A percentile compares a stretch with the other conserved stretches of the same genome.
Evolutionary conservation across 2,329 filamentous ascomycete species (phyloP).

Genomic region (Coniochaeta sp.): DNA sequence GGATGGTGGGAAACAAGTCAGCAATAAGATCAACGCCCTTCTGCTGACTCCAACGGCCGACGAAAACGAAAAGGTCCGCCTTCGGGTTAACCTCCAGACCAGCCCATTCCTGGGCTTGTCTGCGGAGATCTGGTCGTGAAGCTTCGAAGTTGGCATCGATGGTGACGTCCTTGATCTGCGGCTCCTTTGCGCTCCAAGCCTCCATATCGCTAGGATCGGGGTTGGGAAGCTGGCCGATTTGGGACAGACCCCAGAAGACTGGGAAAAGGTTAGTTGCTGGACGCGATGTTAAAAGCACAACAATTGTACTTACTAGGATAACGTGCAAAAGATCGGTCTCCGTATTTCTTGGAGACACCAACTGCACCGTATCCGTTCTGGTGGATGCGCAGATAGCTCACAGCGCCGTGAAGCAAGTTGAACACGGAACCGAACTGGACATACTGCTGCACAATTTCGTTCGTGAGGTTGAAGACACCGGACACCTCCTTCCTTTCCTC

Average conservation of each 20-base stretch:
- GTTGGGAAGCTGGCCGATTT: slow-evolving; percentile 54
- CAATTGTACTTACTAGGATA: too few species aligned
- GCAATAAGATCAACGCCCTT: slow-evolving; percentile 62
- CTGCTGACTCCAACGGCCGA: slow-evolving; percentile 61
- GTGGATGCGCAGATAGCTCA: slow-evolving; percentile 2
- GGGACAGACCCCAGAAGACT: slow-evolving; percentile 59
- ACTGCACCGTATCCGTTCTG: slow-evolving; percentile 2
- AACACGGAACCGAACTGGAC: slow-evolving; percentile 42
- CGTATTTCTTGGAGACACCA: slow-evolving; percentile 4
- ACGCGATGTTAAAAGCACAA: too few species aligned
- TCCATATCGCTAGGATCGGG: slow-evolving; percentile 57
- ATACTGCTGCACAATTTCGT: slow-evolving; percentile 48
- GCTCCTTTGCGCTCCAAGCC: slow-evolving; percentile 28
- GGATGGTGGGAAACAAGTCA: slow-evolving; percentile 54
- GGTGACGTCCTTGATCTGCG: slow-evolving; percentile 33
- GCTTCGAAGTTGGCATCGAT: slow-evolving; percentile 48
- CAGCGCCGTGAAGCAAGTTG: not conserved
- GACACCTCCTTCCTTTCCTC: slow-evolving; percentile 56
- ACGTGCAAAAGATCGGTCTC: slow-evolving; percentile 33
- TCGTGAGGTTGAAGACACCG: slow-evolving; percentile 53
- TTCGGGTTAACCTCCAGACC: slow-evolving; percentile 52
- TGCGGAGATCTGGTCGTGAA: slow-evolving; percentile 45
- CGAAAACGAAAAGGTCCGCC: slow-evolving; percentile 59
- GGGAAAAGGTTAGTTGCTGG: too few species aligned
- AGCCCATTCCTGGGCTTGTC: slow-evolving; percentile 61